Evolutionary conservation across 345 rosid genomes (phyloP), one percentile per base, ranked within the genome.

Genomic region (Populus deltoides): DNA sequence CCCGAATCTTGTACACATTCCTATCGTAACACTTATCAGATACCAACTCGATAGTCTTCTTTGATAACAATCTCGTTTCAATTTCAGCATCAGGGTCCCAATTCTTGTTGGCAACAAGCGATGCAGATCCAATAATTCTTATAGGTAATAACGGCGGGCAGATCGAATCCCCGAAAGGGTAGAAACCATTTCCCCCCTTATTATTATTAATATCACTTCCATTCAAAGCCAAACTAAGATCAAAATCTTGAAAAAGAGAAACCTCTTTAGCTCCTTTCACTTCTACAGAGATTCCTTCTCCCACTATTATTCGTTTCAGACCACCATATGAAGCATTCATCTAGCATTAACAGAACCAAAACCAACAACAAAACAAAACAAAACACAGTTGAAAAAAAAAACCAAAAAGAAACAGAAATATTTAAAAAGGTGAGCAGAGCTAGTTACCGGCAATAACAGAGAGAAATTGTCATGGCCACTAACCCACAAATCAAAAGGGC

Each of bases 211-310:
- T 63, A 31, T 27, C 31, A 61, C 83, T 72, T 73, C 59, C 43
- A 59, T 84, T 86, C n/a, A 79, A 57, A 9, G 78, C 71, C 36
- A 79, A 81, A 77, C 81, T 77, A 66, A 72, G 67, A 59, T 83
- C 75, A 13, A 88, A 79, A 6, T 87, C 79, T 7, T 88, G 88
- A 85, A 86, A 87, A 69, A 88, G 81, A 73, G 89, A 88, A 51
- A 93, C 81, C 85, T 85, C 90, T 24, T 78, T 84, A 74, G 96
- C 94, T 75, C 85, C 80, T 41, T 51, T 83, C 70, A 93, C 78
- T 80, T 88, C 90, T 12, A 91, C 78, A 15, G 93, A 81, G 66
- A 89, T 87, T 63, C 94, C 98, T 77, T 91, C 91, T 74, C 90
- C 89, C 18, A 91, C 90, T 68, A 87, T 83, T 29, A 91, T 82